A percentile compares a stretch with the other conserved stretches of the same genome.
Evolutionary conservation across 208 protist species (phyloP).

Genomic region (Leishmania gerbilli): DNA sequence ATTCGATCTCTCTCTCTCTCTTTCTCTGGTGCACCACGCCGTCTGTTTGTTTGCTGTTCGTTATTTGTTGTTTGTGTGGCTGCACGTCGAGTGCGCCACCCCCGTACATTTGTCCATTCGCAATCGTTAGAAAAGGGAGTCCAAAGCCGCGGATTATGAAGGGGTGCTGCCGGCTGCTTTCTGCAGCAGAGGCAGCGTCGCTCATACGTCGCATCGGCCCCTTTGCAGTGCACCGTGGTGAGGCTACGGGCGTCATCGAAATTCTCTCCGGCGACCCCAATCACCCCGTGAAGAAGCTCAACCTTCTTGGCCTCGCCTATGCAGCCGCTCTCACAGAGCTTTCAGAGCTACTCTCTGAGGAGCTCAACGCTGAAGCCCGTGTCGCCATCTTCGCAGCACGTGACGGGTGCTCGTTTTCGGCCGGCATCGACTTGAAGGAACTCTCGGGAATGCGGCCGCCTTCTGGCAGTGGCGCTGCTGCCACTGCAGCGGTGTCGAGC

Average conservation of each 20-base stretch:
- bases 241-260: conserved; percentile 48
- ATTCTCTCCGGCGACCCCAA: conserved; percentile 41
- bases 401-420: conserved; percentile 63
- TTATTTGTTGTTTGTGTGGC: background rate
- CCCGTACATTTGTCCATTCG: no score
- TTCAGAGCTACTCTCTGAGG: conserved; percentile 40
- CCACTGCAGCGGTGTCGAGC: background rate
- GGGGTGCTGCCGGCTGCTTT: background rate
- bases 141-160: conserved; percentile 1
- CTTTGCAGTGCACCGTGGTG: conserved; percentile 41
- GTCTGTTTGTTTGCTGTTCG: background rate
- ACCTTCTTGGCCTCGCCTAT: conserved; percentile 56
- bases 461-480: conserved; percentile 9
- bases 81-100: background rate
- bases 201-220: conserved; percentile 35
- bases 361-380: conserved; percentile 51
- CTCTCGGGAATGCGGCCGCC: conserved; percentile 13
- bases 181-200: conserved; percentile 2
- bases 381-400: conserved; percentile 55
- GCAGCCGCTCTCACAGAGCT: conserved; percentile 41
- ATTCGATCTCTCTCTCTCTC: background rate
- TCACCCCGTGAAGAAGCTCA: conserved; percentile 50
- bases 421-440: conserved; percentile 54
- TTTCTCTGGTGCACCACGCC: background rate
- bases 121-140: background rate